Evolutionary conservation across 371 early-diverging fungal species (phyloP).

Genomic region (Lichtheimia ramosa): DNA sequence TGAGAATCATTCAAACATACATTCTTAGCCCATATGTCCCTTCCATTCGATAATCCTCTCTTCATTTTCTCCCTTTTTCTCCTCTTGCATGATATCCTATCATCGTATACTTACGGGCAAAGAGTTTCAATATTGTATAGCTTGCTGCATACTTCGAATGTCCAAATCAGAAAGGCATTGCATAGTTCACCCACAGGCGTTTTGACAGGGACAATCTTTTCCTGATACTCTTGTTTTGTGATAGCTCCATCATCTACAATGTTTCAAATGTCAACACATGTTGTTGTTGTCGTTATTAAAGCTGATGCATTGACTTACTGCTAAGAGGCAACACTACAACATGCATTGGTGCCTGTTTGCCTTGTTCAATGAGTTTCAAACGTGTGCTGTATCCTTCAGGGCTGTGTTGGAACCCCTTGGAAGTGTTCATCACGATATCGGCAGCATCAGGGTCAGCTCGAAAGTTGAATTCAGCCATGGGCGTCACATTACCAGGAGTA

Average conservation of each 20-base stretch:
- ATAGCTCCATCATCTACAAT: conserved; percentile 19
- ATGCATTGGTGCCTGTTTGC: conserved; percentile 29
- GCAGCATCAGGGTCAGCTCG: conserved; percentile 55
- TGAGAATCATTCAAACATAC: not conserved
- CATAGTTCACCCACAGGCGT: conserved; percentile 20
- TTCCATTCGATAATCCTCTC: not conserved
- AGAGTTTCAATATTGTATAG: conserved; percentile 13
- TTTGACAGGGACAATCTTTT: conserved; percentile 19
- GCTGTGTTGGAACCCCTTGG: conserved; percentile 29
- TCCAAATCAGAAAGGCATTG: conserved; percentile 20
- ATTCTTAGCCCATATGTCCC: conserved; percentile 1
- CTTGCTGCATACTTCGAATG: conserved; percentile 10
- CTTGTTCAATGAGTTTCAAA: conserved; percentile 10
- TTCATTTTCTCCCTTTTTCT: not conserved
- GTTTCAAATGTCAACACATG: conserved; percentile 2
- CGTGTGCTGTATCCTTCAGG: conserved; percentile 19
- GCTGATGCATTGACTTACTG: conserved; percentile 18
- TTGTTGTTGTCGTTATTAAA: not conserved
- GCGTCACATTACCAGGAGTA: conserved; percentile 48
- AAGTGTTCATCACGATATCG: conserved; percentile 39
- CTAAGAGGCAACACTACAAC: conserved; percentile 49
- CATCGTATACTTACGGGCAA: conserved; percentile 18
- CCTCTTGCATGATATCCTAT: not conserved
- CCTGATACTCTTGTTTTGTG: conserved; percentile 11
- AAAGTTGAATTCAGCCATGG: conserved; percentile 60